Evolutionary conservation across 2,329 filamentous ascomycete species (phyloP).

Genomic region (Aspergillus nomiae): DNA sequence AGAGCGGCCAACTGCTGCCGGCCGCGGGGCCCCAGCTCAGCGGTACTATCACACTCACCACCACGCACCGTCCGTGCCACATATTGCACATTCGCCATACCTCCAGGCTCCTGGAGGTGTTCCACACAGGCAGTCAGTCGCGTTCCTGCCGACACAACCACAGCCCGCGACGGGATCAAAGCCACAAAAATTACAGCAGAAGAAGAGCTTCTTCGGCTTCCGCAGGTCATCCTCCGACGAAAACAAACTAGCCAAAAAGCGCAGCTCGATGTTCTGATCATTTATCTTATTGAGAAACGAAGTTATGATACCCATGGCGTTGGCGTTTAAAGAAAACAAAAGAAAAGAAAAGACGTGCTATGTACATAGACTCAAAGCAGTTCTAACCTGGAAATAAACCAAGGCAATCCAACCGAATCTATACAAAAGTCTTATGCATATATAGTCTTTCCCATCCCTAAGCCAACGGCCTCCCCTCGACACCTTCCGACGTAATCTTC

Average conservation of each 20-base stretch:
- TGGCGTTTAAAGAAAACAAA: neutral
- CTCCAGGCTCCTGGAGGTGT: neutral
- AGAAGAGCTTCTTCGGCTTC: slow-evolving; percentile 50
- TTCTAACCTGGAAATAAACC: neutral
- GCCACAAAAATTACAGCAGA: slow-evolving; percentile 31
- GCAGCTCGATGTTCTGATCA: slow-evolving; percentile 49
- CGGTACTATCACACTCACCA: slow-evolving; percentile 20
- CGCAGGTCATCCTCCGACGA: slow-evolving; percentile 37
- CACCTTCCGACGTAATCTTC: slow-evolving; percentile 39
- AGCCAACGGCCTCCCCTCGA: slow-evolving; percentile 21
- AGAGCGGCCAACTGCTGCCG: slow-evolving; percentile 17
- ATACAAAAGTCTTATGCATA: neutral
- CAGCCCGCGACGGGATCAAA: slow-evolving; percentile 5
- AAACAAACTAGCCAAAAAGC: slow-evolving; percentile 45
- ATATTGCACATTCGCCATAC: slow-evolving; percentile 8
- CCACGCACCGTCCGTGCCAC: slow-evolving; percentile 11
- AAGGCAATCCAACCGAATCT: neutral
- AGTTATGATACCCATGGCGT: slow-evolving; percentile 21
- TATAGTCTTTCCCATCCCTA: neutral
- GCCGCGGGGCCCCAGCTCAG: slow-evolving; percentile 11
- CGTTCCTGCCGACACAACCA: slow-evolving; percentile 12
- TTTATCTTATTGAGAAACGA: slow-evolving; percentile 8
- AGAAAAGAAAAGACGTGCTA: neutral
- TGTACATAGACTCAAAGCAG: slow-evolving; percentile 1
- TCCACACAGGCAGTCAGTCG: slow-evolving; percentile 9